These are phyloP conservation scores for Aspergillus uvarum DNA, from an alignment of 2,329 filamentous ascomycete genomes.

Conservation along the genomic window DNA sequence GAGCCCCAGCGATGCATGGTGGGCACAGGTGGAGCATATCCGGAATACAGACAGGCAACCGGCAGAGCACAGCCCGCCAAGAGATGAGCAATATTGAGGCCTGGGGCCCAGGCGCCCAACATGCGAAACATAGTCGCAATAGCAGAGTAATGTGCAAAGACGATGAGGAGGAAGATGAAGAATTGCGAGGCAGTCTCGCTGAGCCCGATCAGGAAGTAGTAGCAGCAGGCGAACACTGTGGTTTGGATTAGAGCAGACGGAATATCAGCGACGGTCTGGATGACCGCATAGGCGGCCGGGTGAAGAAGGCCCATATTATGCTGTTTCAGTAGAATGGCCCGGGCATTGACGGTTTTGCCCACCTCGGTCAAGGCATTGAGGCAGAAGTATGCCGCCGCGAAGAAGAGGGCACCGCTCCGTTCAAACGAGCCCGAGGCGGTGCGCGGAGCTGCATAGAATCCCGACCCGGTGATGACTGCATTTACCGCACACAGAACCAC, in stretches of 20 bases:
- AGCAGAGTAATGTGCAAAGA: slow-evolving; percentile 66
- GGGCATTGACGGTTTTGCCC: slow-evolving; percentile 70
- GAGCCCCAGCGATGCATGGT: slow-evolving; percentile 72
- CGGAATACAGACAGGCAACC: slow-evolving; percentile 75
- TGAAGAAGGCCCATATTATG: slow-evolving; percentile 79
- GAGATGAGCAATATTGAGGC: slow-evolving; percentile 84
- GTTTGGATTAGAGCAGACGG: slow-evolving; percentile 71
- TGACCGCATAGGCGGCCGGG: slow-evolving; percentile 79
- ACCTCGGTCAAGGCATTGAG: slow-evolving; percentile 86
- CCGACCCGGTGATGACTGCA: slow-evolving; percentile 75
- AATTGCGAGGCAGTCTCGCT: slow-evolving; percentile 71
- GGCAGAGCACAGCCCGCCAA: slow-evolving; percentile 75
- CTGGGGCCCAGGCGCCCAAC: slow-evolving; percentile 70
- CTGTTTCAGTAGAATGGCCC: slow-evolving; percentile 80
- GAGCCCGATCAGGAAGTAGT: slow-evolving; percentile 76
- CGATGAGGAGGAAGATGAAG: slow-evolving; percentile 72
- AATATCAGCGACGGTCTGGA: slow-evolving; percentile 76
- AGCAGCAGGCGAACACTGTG: slow-evolving; percentile 69
- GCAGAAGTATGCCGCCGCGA: slow-evolving; percentile 79
- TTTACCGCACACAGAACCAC: slow-evolving; percentile 72
- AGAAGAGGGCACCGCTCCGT: slow-evolving; percentile 78
- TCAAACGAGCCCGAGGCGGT: slow-evolving; percentile 71
- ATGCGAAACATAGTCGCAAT: slow-evolving; percentile 79
- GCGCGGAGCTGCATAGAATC: slow-evolving; percentile 69
- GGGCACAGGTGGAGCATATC: slow-evolving; percentile 80